phyloP scores from a whole-genome alignment of 441 rosid species.

The Jatropha multifida region DNA sequence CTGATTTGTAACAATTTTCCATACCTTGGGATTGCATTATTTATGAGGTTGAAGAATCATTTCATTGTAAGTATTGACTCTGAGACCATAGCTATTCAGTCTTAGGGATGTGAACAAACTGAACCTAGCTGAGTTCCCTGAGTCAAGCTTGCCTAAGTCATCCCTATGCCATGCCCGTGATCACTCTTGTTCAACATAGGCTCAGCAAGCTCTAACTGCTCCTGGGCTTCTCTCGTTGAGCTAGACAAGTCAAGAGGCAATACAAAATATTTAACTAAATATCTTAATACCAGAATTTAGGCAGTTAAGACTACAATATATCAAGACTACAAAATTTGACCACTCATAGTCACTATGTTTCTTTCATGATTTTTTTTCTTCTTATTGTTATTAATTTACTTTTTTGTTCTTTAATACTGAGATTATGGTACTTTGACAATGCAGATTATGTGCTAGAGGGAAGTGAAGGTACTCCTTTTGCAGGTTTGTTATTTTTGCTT shows the following conservation, averaged over 20 bases:
- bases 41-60: background rate
- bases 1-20: background rate
- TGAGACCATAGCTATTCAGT: background rate
- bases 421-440: conserved; percentile 26
- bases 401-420: background rate
- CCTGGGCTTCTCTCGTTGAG: background rate
- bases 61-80: no score
- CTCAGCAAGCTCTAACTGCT: background rate
- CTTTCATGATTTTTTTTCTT: background rate
- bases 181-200: background rate
- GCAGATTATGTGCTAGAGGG: conserved; percentile 98
- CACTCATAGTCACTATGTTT: background rate
- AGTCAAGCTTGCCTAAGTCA: background rate
- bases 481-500: conserved; percentile 46
- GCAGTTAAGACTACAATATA: no score
- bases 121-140: background rate
- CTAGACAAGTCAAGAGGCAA: no score
- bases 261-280: no score
- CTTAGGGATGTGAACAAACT: background rate
- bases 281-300: no score
- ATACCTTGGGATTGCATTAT: background rate
- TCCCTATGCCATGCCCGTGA: background rate
- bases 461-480: conserved; percentile 94
- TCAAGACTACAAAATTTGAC: background rate
- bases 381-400: background rate